Conservation (phyloP, 2,329 filamentous ascomycete genomes). For the Cladophialophora carrionii region DNA sequence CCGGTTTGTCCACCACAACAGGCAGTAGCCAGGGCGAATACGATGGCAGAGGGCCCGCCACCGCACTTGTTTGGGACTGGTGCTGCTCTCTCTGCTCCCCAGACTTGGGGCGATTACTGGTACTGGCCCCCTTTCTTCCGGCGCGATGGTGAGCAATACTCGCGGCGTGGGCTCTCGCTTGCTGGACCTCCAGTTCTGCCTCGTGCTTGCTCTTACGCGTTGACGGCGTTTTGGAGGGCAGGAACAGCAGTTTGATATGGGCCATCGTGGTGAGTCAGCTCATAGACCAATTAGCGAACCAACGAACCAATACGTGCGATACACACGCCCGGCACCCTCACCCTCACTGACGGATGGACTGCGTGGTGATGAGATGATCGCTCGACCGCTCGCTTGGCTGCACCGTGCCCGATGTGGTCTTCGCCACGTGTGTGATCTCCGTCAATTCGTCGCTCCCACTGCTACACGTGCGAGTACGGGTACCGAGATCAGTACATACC, state of each 20-base stretch:
- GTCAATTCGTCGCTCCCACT: too few species aligned
- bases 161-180: constrained; percentile 3
- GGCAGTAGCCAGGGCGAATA: neutral
- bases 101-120: too few species aligned
- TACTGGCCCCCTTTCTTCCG: neutral
- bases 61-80: too few species aligned
- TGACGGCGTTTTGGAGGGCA: neutral
- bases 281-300: too few species aligned
- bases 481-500: too few species aligned
- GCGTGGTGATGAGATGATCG: neutral
- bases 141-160: neutral
- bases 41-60: too few species aligned
- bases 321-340: neutral
- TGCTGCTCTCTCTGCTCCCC: neutral
- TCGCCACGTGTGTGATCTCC: neutral
- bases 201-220: neutral
- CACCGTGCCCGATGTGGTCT: neutral
- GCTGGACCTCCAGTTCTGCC: neutral
- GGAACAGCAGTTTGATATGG: neutral
- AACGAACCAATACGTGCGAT: neutral
- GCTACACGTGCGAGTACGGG: too few species aligned
- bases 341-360: neutral
- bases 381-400: neutral
- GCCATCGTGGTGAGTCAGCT: neutral
- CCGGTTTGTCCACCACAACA: neutral